Evolutionary conservation across 306 rosid genomes (phyloP).

Genomic region (Vigna angularis): DNA sequence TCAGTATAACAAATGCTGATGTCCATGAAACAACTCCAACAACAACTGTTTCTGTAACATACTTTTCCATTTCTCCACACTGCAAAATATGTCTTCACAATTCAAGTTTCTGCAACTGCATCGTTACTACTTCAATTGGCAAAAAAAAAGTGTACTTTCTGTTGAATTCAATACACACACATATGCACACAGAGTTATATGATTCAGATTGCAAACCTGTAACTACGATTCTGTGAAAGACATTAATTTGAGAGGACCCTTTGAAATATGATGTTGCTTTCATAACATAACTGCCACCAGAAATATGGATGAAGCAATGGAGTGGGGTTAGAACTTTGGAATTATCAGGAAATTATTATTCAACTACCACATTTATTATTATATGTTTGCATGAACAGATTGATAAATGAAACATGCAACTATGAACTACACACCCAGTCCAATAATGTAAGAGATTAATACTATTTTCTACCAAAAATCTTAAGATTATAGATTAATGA

Average conservation of each 20-base stretch:
- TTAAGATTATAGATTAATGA: too few species aligned
- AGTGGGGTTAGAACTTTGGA: neutral
- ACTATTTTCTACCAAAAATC: too few species aligned
- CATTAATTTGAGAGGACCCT: neutral
- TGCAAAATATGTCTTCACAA: constrained; percentile 36
- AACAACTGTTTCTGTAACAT: constrained; percentile 46
- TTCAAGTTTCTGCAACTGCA: constrained; percentile 18
- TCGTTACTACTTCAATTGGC: neutral
- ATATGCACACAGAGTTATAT: neutral
- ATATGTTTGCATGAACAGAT: neutral
- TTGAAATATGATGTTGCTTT: constrained; percentile 10
- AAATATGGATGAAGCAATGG: neutral
- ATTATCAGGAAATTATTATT: neutral
- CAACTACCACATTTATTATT: constrained; percentile 47
- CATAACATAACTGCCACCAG: constrained; percentile 19
- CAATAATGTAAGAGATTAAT: too few species aligned
- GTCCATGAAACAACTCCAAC: constrained; percentile 82
- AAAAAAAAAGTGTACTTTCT: neutral
- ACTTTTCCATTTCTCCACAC: constrained; percentile 54
- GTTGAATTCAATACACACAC: too few species aligned
- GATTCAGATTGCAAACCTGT: neutral
- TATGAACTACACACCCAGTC: too few species aligned
- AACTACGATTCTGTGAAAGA: neutral
- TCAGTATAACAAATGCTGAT: constrained; percentile 52
- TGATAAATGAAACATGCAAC: neutral